Percentiles rank a stretch among this genome's conserved stretches.
Evolutionary conservation across 257 asterid species (phyloP).

Genomic region (Craterostigma plantagineum): DNA sequence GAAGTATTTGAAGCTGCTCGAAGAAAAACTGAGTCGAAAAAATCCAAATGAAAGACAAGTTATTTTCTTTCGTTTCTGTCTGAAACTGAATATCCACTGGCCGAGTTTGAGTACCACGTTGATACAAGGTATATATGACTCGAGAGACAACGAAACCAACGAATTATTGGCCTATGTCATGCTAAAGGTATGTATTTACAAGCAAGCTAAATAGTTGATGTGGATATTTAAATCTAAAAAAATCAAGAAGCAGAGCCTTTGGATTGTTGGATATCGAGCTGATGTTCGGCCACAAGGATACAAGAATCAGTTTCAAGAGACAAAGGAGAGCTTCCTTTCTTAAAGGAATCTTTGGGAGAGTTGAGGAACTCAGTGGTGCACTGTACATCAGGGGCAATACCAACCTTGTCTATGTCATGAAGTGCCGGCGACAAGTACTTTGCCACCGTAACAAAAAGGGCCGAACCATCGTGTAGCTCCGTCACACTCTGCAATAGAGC

Average conservation of each 20-base stretch:
- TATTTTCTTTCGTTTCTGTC: too few species aligned
- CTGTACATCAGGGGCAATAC: slow-evolving; percentile 69
- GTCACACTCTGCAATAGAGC: slow-evolving; percentile 60
- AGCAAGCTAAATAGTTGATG: too few species aligned
- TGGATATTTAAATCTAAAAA: too few species aligned
- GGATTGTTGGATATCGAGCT: slow-evolving; percentile 54
- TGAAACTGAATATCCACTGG: too few species aligned
- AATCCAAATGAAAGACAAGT: too few species aligned
- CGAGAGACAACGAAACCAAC: too few species aligned
- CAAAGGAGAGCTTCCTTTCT: slow-evolving; percentile 19
- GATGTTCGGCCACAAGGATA: slow-evolving; percentile 72
- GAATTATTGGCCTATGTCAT: too few species aligned
- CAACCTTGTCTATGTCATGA: slow-evolving; percentile 87
- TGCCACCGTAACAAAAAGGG: slow-evolving; percentile 83
- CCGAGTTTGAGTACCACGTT: too few species aligned
- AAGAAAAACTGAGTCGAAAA: too few species aligned
- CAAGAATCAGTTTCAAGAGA: slow-evolving; percentile 74
- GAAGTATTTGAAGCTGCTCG: too few species aligned
- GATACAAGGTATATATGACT: too few species aligned
- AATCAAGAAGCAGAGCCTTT: slow-evolving; percentile 49
- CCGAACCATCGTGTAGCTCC: slow-evolving; percentile 78
- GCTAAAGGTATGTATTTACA: too few species aligned
- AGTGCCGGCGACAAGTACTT: slow-evolving; percentile 80
- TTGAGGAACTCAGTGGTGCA: slow-evolving; percentile 57
- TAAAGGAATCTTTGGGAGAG: slow-evolving; percentile 23